Evolutionary conservation across 2,329 filamentous ascomycete species (phyloP).

Genomic region (Curvularia sp.): DNA sequence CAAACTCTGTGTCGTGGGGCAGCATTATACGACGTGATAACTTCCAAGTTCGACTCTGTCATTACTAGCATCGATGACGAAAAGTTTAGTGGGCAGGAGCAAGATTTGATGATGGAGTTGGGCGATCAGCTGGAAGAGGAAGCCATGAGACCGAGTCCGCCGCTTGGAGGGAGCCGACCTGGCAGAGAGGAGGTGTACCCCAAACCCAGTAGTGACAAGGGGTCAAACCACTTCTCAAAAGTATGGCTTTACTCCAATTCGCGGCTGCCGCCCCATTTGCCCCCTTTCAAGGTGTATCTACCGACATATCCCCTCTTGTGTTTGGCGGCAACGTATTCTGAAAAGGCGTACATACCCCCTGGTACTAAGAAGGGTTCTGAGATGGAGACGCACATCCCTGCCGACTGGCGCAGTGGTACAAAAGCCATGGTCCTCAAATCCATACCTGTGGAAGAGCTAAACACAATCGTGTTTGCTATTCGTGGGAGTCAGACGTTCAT

Average conservation of each 20-base stretch:
- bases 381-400: constrained; percentile 71
- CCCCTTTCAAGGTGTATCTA: constrained; percentile 73
- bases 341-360: constrained; percentile 70
- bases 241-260: constrained; percentile 82
- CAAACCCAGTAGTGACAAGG: constrained; percentile 27
- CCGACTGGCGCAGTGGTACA: constrained; percentile 75
- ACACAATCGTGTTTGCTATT: constrained; percentile 83
- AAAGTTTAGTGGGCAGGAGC: constrained; percentile 59
- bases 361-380: constrained; percentile 65
- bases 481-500: constrained; percentile 80
- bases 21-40: constrained; percentile 65
- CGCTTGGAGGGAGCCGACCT: constrained; percentile 22
- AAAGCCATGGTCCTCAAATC: constrained; percentile 88
- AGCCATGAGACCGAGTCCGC: constrained; percentile 25
- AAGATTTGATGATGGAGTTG: constrained; percentile 54
- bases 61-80: constrained; percentile 77
- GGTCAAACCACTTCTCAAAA: constrained; percentile 67
- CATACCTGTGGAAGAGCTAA: constrained; percentile 76
- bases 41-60: constrained; percentile 68
- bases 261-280: constrained; percentile 70
- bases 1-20: constrained; percentile 50
- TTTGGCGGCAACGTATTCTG: constrained; percentile 78
- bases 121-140: constrained; percentile 21
- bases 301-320: constrained; percentile 79
- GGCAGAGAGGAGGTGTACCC: constrained; percentile 24